phyloP scores from a whole-genome alignment of 768 basidiomycete genomes.

The Boletus sp. region DNA sequence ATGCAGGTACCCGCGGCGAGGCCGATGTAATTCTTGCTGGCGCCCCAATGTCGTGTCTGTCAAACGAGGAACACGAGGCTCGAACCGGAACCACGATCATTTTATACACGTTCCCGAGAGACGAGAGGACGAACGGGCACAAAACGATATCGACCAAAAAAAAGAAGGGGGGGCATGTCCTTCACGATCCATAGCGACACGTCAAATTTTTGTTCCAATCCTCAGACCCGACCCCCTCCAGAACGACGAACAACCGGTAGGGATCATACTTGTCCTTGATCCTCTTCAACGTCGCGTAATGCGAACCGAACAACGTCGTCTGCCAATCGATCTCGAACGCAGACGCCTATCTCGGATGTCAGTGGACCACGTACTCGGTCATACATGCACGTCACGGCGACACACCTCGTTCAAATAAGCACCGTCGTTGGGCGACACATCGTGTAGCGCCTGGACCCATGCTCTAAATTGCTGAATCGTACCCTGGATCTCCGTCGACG shows the following conservation, averaged over 20 bases:
- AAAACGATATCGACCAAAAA: no score
- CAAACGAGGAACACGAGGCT: no score
- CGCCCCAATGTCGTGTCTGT: no score
- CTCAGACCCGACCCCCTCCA: constrained; percentile 47
- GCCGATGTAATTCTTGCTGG: no score
- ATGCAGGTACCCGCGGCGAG: no score
- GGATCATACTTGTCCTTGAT: constrained; percentile 50
- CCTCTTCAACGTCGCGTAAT: constrained; percentile 37
- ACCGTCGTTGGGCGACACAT: constrained; percentile 33
- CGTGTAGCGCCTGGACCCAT: constrained; percentile 15
- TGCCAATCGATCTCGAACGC: constrained; percentile 40
- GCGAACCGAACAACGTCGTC: constrained; percentile 44
- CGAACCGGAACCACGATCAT: no score
- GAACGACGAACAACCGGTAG: constrained; percentile 41
- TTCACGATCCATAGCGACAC: constrained; percentile 21
- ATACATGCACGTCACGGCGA: not conserved
- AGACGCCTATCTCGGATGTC: constrained; percentile 35
- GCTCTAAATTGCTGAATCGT: constrained; percentile 5
- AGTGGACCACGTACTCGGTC: not conserved
- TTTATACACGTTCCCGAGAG: no score
- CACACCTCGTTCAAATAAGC: constrained; percentile 49
- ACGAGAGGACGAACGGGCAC: no score
- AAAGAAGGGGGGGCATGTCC: no score
- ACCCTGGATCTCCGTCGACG: constrained; percentile 9
- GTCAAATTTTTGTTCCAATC: constrained; percentile 39